phyloP scores from a whole-genome alignment of 1,284 basidiomycete genomes.

The Ustilago loliicola region DNA sequence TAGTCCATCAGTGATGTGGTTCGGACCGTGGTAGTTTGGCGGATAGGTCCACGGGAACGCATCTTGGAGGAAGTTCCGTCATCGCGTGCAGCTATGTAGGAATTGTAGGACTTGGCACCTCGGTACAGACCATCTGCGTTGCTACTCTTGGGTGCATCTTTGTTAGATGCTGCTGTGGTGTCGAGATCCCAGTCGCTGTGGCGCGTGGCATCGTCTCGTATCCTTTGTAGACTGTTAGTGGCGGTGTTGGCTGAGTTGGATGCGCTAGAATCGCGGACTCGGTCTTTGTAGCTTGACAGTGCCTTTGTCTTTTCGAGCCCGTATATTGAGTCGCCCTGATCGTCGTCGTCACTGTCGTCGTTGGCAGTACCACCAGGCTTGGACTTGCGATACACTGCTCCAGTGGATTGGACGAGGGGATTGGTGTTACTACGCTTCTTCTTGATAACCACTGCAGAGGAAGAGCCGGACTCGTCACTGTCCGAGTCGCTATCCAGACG shows the following conservation, averaged over 20 bases:
- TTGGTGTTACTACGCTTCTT: conserved; percentile 36
- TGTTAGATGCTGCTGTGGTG: conserved; percentile 3
- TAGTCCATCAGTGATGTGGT: conserved; percentile 97
- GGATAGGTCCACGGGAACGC: conserved; percentile 74
- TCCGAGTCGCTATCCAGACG: conserved; percentile 21
- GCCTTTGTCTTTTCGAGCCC: neutral
- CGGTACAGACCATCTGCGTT: conserved; percentile 88
- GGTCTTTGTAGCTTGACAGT: neutral
- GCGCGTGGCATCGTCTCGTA: conserved; percentile 71
- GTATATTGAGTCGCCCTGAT: neutral
- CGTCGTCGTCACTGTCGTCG: conserved; percentile 19
- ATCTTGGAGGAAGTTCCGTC: conserved; percentile 84
- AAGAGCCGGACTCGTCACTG: conserved; percentile 3
- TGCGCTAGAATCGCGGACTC: neutral
- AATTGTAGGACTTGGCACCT: conserved; percentile 84
- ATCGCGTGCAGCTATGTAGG: conserved; percentile 79
- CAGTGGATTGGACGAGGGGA: conserved; percentile 41
- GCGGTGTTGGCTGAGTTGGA: neutral
- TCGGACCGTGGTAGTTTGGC: conserved; percentile 80
- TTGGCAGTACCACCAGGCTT: conserved; percentile 12
- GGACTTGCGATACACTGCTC: conserved; percentile 21
- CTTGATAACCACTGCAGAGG: conserved; percentile 41
- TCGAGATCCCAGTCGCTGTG: conserved; percentile 73
- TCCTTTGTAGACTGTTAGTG: conserved; percentile 41
- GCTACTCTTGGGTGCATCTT: conserved; percentile 12